These are phyloP conservation scores for Grosmannia penicillata DNA, from an alignment of 2,329 filamentous ascomycete species.

Conservation along the genomic window DNA sequence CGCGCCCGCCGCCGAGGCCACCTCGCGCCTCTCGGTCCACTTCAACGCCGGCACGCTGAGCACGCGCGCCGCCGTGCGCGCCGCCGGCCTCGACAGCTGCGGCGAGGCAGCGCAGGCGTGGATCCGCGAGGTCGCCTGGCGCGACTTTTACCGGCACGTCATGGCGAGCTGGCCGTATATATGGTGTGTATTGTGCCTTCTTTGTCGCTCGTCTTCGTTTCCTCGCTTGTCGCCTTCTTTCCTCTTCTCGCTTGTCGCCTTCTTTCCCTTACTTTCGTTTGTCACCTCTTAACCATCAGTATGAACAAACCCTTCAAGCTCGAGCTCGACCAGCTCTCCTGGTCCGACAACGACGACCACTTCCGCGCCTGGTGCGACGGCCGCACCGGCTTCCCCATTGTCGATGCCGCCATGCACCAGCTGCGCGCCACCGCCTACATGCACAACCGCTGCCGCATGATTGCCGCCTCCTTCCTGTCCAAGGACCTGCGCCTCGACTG, in stretches of 20 bases:
- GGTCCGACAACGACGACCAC: background rate
- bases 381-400: conserved; percentile 65
- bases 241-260: background rate
- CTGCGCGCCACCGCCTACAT: conserved; percentile 54
- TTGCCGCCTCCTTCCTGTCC: conserved; percentile 63
- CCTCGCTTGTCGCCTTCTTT: background rate
- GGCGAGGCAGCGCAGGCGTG: conserved; percentile 52
- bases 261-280: background rate
- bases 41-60: conserved; percentile 57
- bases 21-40: conserved; percentile 58
- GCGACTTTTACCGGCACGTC: conserved; percentile 81
- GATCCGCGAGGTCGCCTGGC: conserved; percentile 76
- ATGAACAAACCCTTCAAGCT: conserved; percentile 1
- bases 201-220: background rate
- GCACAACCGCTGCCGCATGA: conserved; percentile 79
- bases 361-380: conserved; percentile 24
- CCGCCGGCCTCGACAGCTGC: conserved; percentile 51
- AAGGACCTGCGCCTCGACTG: conserved; percentile 76
- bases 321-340: background rate
- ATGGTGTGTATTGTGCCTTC: conserved; percentile 25
- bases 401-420: conserved; percentile 79
- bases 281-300: background rate
- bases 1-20: conserved; percentile 45
- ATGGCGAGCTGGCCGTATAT: conserved; percentile 74
- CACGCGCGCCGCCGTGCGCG: conserved; percentile 60